These are phyloP conservation scores for Cytospora schulzeri DNA, from an alignment of 2,329 filamentous ascomycete genomes.

Conservation along the genomic window DNA sequence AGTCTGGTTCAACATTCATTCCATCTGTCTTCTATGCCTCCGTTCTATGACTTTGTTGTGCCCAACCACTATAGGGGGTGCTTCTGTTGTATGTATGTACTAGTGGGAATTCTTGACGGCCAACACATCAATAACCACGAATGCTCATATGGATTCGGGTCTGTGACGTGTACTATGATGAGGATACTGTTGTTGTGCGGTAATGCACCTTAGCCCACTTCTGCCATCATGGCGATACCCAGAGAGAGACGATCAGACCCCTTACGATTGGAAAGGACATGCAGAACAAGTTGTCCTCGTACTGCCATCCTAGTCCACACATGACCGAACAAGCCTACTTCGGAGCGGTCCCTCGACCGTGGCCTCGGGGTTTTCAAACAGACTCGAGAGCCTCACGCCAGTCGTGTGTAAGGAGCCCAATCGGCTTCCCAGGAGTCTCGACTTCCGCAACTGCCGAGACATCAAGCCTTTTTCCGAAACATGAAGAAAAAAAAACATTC, in stretches of 20 bases:
- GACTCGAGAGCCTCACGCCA: slow-evolving; percentile 8
- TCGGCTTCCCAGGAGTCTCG: slow-evolving; percentile 12
- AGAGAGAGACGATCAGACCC: slow-evolving; percentile 5
- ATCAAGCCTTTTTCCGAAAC: slow-evolving; percentile 4
- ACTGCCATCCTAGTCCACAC: not conserved
- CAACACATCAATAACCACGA: not conserved
- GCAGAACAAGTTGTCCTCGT: not conserved
- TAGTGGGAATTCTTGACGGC: not conserved
- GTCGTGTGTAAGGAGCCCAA: slow-evolving; percentile 2
- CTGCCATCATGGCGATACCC: not conserved
- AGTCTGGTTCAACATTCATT: not conserved
- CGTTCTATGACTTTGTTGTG: not conserved
- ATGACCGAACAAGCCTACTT: not conserved
- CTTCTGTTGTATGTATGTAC: too few relatives aligned
- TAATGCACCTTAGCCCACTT: not conserved
- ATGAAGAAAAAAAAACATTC: too few relatives aligned
- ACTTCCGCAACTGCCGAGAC: slow-evolving; percentile 16
- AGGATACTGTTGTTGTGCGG: not conserved
- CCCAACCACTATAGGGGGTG: too few relatives aligned
- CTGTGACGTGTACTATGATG: not conserved
- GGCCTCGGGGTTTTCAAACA: not conserved
- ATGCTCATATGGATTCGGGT: not conserved
- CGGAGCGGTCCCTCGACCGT: not conserved
- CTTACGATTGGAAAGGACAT: not conserved
- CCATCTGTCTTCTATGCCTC: not conserved